Percentiles rank a stretch among this genome's conserved stretches.
Conservation (phyloP, 805 yeast genomes). For the Lipomyces orientalis region DNA sequence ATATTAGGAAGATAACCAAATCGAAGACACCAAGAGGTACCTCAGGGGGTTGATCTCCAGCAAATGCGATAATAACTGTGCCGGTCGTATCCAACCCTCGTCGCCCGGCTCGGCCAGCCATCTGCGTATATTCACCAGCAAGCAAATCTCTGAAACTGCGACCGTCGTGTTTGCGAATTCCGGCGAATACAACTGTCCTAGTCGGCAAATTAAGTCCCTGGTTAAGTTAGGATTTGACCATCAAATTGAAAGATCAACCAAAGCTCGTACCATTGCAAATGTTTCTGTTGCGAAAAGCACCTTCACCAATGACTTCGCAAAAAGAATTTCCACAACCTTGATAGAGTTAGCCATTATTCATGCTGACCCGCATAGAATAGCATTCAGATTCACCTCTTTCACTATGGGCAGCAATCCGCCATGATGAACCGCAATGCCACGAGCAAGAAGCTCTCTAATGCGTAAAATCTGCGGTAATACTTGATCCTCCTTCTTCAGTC, state of each 20-base stretch:
- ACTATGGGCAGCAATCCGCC: slow-evolving; percentile 93
- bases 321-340: slow-evolving; percentile 80
- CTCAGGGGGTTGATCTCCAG: slow-evolving; percentile 44
- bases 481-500: slow-evolving; percentile 89
- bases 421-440: slow-evolving; percentile 96
- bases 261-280: slow-evolving; percentile 73
- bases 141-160: slow-evolving; percentile 75
- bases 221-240: neutral
- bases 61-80: slow-evolving; percentile 89
- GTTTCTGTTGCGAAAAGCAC: slow-evolving; percentile 97
- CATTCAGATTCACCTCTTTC: slow-evolving; percentile 58
- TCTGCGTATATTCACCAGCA: slow-evolving; percentile 98
- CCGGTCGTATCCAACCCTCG: slow-evolving; percentile 94
- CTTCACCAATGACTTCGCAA: slow-evolving; percentile 83
- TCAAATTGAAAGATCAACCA: neutral
- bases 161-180: slow-evolving; percentile 89
- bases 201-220: slow-evolving; percentile 91
- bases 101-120: slow-evolving; percentile 99
- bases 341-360: neutral
- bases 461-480: slow-evolving; percentile 89
- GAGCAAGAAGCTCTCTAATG: slow-evolving; percentile 76
- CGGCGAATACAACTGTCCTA: slow-evolving; percentile 90
- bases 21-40: neutral
- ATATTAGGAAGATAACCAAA: neutral
- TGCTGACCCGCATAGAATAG: neutral